phyloP scores from a whole-genome alignment of 345 rosid genomes.

The Viola odorata region DNA sequence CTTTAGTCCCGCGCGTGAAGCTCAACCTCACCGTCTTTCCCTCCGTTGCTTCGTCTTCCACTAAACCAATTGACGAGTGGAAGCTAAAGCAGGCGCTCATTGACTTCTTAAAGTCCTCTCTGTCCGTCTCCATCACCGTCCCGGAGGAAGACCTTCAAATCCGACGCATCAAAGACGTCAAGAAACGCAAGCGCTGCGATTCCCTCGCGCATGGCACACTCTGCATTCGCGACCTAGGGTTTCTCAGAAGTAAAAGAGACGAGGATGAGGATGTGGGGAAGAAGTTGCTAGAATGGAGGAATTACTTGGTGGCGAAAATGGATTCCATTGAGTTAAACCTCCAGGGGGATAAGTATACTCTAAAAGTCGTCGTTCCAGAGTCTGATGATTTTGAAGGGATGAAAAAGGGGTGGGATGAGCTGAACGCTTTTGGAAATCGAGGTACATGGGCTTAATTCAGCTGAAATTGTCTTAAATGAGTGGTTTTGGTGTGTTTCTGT shows the following conservation, averaged over 20 bases:
- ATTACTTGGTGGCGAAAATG: conserved; percentile 53
- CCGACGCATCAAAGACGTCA: conserved; percentile 60
- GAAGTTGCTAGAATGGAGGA: conserved; percentile 86
- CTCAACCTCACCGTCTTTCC: conserved; percentile 62
- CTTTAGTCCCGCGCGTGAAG: conserved; percentile 64
- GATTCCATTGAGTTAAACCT: conserved; percentile 82
- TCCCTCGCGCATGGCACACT: conserved; percentile 69
- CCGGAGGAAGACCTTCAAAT: conserved; percentile 64
- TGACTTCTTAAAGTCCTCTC: conserved; percentile 57
- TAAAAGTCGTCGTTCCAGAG: conserved; percentile 45
- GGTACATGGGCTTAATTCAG: conserved; percentile 13
- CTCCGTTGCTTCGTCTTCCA: conserved; percentile 39
- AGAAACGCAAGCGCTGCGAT: conserved; percentile 86
- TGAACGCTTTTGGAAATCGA: conserved; percentile 54
- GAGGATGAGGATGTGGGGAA: conserved; percentile 42
- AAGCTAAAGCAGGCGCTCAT: conserved; percentile 65
- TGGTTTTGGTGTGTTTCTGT: neutral
- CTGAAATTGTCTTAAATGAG: neutral
- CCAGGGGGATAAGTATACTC: conserved; percentile 68
- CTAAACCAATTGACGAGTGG: conserved; percentile 86
- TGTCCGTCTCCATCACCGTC: conserved; percentile 42
- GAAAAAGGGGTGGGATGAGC: conserved; percentile 81
- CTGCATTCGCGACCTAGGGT: conserved; percentile 71
- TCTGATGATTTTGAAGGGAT: conserved; percentile 65
- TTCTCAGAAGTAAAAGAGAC: conserved; percentile 37